Percentiles rank a stretch among this genome's conserved stretches.
Evolutionary conservation across 2,329 filamentous ascomycete species (phyloP).

Genomic region (Fusarium verrucosum): DNA sequence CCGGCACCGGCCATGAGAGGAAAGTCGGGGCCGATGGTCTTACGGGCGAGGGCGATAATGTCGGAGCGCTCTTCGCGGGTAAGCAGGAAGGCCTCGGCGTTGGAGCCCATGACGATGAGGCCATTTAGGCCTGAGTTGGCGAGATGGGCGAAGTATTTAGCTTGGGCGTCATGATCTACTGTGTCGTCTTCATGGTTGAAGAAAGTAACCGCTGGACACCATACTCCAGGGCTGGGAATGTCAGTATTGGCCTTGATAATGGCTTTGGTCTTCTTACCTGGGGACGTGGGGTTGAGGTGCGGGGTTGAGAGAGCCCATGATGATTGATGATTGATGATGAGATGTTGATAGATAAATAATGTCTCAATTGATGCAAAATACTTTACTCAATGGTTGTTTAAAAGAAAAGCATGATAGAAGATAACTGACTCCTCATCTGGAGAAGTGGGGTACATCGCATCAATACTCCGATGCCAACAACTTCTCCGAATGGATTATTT

Average conservation of each 20-base stretch:
- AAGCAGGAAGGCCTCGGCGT: conserved; percentile 65
- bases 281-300: conserved; percentile 34
- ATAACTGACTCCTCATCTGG: conserved; percentile 21
- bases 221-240: conserved; percentile 47
- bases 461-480: conserved; percentile 9
- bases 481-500: conserved; percentile 3
- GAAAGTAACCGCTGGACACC: conserved; percentile 64
- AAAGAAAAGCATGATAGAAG: conserved; percentile 10
- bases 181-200: conserved; percentile 61
- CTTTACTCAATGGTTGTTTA: conserved; percentile 7
- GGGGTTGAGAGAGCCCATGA: conserved; percentile 31
- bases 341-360: not conserved
- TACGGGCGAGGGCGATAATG: conserved; percentile 70
- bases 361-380: not conserved
- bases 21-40: conserved; percentile 84
- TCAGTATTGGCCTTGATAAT: not conserved
- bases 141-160: conserved; percentile 62
- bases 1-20: conserved; percentile 80
- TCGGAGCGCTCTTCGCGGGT: conserved; percentile 67
- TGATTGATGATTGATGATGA: not conserved
- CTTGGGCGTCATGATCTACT: conserved; percentile 58
- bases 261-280: conserved; percentile 30
- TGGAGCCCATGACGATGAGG: conserved; percentile 64
- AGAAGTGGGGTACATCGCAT: conserved; percentile 32
- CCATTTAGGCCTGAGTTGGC: conserved; percentile 60